These are phyloP conservation scores for Sporisorium graminicola DNA, from an alignment of 1,284 basidiomycete genomes.

Conservation along the genomic window DNA sequence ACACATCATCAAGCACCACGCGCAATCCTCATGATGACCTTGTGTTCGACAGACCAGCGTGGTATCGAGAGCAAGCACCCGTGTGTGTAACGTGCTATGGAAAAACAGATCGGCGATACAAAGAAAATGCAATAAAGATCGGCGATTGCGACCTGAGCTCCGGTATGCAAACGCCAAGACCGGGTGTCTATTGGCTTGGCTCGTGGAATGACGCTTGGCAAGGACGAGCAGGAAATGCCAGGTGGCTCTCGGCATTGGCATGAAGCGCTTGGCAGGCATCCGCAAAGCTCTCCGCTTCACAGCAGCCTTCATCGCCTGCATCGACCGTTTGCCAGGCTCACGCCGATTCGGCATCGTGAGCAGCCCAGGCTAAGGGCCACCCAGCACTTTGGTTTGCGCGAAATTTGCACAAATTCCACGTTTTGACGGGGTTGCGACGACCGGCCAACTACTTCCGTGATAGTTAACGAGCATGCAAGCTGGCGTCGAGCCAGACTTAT, in stretches of 20 bases:
- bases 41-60: no score
- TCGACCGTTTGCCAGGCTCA: not conserved
- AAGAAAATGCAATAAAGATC: not conserved
- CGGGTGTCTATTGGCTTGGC: not conserved
- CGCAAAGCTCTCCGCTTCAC: not conserved
- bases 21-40: no score
- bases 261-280: slow-evolving; percentile 1
- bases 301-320: not conserved
- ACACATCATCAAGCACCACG: not conserved
- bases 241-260: no score
- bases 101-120: not conserved
- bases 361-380: no score
- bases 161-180: no score
- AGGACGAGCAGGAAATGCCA: no score
- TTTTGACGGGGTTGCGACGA: slow-evolving; percentile 23
- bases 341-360: no score
- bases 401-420: slow-evolving; percentile 6
- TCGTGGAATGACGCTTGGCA: slow-evolving; percentile 1
- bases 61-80: not conserved
- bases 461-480: not conserved
- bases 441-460: not conserved
- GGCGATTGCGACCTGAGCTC: not conserved
- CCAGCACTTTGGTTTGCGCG: not conserved
- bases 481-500: not conserved
- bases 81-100: not conserved